These are phyloP conservation scores for Polysphondylium violaceum DNA, from an alignment of 78 protist species.

Conservation along the genomic window DNA sequence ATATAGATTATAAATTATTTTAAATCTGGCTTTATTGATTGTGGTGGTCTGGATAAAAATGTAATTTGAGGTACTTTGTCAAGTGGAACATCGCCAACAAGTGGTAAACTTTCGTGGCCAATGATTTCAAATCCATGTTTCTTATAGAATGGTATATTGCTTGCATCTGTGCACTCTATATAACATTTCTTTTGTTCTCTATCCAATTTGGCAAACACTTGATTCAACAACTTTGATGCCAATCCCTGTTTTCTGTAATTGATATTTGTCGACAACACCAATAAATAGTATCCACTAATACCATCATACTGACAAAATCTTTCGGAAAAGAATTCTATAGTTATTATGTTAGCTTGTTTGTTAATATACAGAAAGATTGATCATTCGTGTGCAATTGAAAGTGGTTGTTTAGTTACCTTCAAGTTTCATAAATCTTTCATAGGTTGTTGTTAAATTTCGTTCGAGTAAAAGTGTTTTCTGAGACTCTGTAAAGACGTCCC, in stretches of 20 bases:
- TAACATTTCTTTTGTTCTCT: slow-evolving; percentile 48
- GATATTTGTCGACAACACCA: slow-evolving; percentile 37
- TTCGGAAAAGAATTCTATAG: slow-evolving; percentile 52
- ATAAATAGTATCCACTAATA: slow-evolving; percentile 42
- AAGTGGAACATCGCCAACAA: neutral
- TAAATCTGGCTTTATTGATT: neutral
- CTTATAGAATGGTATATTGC: slow-evolving; percentile 4
- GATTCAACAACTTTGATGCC: slow-evolving; percentile 40
- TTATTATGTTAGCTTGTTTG: neutral
- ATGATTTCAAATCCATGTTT: slow-evolving; percentile 27
- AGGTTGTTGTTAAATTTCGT: neutral
- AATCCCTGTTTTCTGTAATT: slow-evolving; percentile 35
- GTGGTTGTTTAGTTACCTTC: slow-evolving; percentile 19
- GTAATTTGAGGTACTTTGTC: slow-evolving; percentile 32
- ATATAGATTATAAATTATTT: neutral
- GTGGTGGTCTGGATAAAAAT: slow-evolving; percentile 39
- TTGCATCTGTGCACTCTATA: slow-evolving; percentile 47
- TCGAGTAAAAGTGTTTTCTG: slow-evolving; percentile 15
- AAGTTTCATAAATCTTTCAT: slow-evolving; percentile 43
- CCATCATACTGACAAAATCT: slow-evolving; percentile 36
- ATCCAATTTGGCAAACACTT: slow-evolving; percentile 45
- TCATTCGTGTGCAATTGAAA: neutral
- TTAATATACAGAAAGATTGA: neutral
- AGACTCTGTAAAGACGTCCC: slow-evolving; percentile 35
- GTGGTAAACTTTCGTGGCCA: slow-evolving; percentile 18